phyloP scores from a whole-genome alignment of 1,284 basidiomycete species.

The Pisolithus thermaeus region DNA sequence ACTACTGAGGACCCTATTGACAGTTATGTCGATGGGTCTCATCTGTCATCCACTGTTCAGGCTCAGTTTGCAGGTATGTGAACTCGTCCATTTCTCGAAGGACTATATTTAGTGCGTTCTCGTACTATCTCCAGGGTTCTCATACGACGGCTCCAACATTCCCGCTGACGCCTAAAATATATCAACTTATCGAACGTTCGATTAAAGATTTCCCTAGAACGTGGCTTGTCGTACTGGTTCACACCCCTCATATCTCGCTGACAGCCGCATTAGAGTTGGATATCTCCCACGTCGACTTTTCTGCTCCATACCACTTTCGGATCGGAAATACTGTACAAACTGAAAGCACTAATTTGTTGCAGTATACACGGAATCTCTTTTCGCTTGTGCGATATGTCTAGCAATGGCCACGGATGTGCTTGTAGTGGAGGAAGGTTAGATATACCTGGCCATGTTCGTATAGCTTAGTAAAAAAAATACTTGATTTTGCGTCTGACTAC shows the following conservation, averaged over 20 bases:
- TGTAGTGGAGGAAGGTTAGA: no score
- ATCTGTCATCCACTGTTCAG: conserved; percentile 78
- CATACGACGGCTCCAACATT: conserved; percentile 45
- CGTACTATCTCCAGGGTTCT: conserved; percentile 36
- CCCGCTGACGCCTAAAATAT: conserved; percentile 27
- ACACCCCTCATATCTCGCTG: no score
- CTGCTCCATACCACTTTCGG: background rate
- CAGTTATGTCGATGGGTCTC: conserved; percentile 79
- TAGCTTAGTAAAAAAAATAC: no score
- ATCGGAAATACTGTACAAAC: no score
- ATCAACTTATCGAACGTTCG: background rate
- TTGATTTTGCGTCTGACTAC: no score
- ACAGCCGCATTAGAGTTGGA: background rate
- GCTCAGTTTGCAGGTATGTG: conserved; percentile 71
- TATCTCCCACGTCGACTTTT: background rate
- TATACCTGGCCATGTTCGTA: no score
- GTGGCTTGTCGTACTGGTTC: no score
- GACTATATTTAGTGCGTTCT: background rate
- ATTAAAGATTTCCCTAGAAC: background rate
- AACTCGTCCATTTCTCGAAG: background rate
- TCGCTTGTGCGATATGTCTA: no score
- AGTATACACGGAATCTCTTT: no score
- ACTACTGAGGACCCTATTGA: conserved; percentile 78
- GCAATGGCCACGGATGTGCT: no score
- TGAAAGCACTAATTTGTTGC: no score